A percentile compares a stretch with the other conserved stretches of the same genome.
Evolutionary conservation across 1,284 basidiomycete species (phyloP).

Genomic region (Tilletia caries): DNA sequence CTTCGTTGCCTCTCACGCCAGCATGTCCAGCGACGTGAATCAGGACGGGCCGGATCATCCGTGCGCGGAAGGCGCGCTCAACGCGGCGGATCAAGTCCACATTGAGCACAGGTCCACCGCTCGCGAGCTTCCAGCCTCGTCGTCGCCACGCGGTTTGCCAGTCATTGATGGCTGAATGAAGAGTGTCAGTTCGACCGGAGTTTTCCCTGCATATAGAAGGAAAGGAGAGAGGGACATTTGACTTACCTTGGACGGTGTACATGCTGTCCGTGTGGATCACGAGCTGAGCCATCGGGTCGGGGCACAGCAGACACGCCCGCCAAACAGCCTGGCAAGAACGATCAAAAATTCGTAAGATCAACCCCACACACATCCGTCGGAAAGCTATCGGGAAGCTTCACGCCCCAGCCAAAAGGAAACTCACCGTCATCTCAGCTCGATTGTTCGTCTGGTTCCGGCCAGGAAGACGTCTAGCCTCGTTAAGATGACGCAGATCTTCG

Average conservation of each 20-base stretch:
- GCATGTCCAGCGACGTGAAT: constrained; percentile 70
- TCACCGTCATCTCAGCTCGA: constrained; percentile 74
- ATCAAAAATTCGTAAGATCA: not conserved
- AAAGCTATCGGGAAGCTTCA: not conserved
- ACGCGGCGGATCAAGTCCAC: constrained; percentile 63
- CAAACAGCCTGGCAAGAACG: constrained; percentile 64
- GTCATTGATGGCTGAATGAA: constrained; percentile 60
- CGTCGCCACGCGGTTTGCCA: constrained; percentile 67
- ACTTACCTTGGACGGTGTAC: constrained; percentile 63
- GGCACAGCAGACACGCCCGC: constrained; percentile 67
- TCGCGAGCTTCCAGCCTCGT: constrained; percentile 60
- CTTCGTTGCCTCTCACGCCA: constrained; percentile 71
- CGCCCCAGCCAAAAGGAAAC: no score
- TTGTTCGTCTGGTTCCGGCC: constrained; percentile 78
- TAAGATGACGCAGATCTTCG: constrained; percentile 57
- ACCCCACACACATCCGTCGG: no score
- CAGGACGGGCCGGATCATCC: constrained; percentile 53
- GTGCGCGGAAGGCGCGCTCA: constrained; percentile 42
- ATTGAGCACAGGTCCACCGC: constrained; percentile 66
- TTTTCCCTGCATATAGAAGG: not conserved
- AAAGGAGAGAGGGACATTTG: not conserved
- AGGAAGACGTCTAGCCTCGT: constrained; percentile 72
- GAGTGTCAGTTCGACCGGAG: not conserved
- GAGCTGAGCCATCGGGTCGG: constrained; percentile 57
- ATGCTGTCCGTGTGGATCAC: constrained; percentile 72